Evolutionary conservation across 768 basidiomycete species (phyloP).

Genomic region (Pleurotus ostreatus): DNA sequence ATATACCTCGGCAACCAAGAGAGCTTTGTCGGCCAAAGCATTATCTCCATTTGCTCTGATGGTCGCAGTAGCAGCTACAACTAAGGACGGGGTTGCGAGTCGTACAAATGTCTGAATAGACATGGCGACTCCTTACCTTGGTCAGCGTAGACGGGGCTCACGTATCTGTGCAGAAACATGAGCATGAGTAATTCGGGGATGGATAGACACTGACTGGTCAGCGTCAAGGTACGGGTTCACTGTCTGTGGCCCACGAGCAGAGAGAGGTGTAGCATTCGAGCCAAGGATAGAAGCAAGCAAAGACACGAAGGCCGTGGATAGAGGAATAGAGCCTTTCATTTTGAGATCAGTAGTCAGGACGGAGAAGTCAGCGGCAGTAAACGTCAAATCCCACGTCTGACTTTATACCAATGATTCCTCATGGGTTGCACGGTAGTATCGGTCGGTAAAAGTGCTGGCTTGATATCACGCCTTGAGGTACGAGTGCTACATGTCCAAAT

Average conservation of each 20-base stretch:
- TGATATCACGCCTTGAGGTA: too few relatives aligned
- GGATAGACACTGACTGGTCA: neutral
- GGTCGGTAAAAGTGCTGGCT: too few relatives aligned
- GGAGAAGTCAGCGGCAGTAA: too few relatives aligned
- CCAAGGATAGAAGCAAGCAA: neutral
- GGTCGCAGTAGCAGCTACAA: neutral
- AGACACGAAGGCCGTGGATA: conserved; percentile 1
- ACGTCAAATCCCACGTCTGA: too few relatives aligned
- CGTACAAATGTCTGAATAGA: too few relatives aligned
- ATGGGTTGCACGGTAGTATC: too few relatives aligned
- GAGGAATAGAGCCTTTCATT: neutral
- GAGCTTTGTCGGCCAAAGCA: conserved; percentile 1
- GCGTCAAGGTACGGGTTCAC: conserved; percentile 2
- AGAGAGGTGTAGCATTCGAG: conserved; percentile 1
- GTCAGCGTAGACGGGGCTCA: conserved; percentile 5
- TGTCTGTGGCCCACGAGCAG: neutral
- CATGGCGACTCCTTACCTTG: neutral
- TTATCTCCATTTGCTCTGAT: neutral
- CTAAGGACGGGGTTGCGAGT: neutral
- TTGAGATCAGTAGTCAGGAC: neutral
- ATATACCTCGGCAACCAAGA: conserved; percentile 5
- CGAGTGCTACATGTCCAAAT: too few relatives aligned
- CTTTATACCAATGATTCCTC: too few relatives aligned
- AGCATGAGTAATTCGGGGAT: neutral
- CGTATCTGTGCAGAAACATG: neutral